Evolutionary conservation across 176 grass and related monocot genomes (phyloP).

Genomic region (Oropetium thomaeum): DNA sequence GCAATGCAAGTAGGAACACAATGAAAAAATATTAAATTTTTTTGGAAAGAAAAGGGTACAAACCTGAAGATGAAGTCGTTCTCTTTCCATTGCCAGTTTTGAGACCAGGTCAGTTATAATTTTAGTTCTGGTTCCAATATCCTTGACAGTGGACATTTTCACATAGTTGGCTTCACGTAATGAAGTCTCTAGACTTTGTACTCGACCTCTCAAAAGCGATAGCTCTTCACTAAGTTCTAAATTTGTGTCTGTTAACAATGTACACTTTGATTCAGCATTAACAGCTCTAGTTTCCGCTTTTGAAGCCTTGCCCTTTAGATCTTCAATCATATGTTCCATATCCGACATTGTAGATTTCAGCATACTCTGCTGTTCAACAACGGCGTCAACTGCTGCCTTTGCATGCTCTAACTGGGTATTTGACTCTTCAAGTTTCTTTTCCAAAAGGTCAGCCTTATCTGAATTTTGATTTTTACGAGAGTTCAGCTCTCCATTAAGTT

Average conservation of each 20-base stretch:
- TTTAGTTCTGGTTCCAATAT: constrained; percentile 80
- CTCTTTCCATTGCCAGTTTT: constrained; percentile 87
- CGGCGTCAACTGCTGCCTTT: constrained; percentile 77
- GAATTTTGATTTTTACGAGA: constrained; percentile 47
- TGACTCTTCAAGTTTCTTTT: constrained; percentile 66
- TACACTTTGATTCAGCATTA: constrained; percentile 75
- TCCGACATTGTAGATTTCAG: constrained; percentile 64
- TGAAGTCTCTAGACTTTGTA: constrained; percentile 63
- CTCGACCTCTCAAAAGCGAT: constrained; percentile 61
- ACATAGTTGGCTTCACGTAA: constrained; percentile 61
- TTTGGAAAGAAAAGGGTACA: neutral
- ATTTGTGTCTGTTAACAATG: constrained; percentile 68
- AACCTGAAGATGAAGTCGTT: constrained; percentile 80
- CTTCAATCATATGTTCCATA: constrained; percentile 82
- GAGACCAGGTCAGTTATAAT: constrained; percentile 66
- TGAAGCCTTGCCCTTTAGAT: constrained; percentile 75
- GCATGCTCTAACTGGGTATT: constrained; percentile 81
- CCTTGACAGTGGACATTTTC: constrained; percentile 60
- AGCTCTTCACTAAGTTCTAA: constrained; percentile 84
- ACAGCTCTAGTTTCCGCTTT: constrained; percentile 79
- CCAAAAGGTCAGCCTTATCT: constrained; percentile 55
- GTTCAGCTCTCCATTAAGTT: constrained; percentile 51
- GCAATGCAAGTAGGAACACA: constrained; percentile 19
- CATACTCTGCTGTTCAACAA: constrained; percentile 72
- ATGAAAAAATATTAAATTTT: neutral